Evolutionary conservation across 1,284 basidiomycete species (phyloP), one percentile per base, ranked within the genome.

Genomic region (Melampsora americana): DNA sequence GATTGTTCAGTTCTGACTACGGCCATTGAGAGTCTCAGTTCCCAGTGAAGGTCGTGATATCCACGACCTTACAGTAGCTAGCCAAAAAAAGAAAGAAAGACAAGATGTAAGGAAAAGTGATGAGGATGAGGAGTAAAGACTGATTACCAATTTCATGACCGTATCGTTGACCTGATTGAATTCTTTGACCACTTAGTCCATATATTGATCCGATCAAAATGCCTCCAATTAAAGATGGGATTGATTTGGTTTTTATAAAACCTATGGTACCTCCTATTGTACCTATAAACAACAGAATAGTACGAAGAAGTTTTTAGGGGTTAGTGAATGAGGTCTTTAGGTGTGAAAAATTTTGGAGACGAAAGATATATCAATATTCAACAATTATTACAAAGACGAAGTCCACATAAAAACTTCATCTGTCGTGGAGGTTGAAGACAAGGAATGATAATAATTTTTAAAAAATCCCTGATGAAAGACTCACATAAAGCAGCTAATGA

Each of bases 221-320:
- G 1, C 60, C 60, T 18, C 60, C 60, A 32, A 62, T 35, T 14
- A 62, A 62, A 62, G 60, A 62, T 30, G 60, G 60, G 6, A 62
- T 20, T 12, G 60, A 62, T 62, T 18, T 26, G 9, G 60, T 35
- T 28, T 35, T 28, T 11, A 62, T 30, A 62, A 62, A 62, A 2
- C 60, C 60, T 5, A 62, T 35, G 1, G 26, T 62, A 28, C 60
- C 60, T n/a, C 60, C 60, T 18, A 62, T 18, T 20, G 32, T 18
- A 62, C 60, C 60, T 62, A 28, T 62, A n/a, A 9, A 26, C 6
- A 30, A 35, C n/a, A n/a, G n/a, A n/a, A n/a, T n/a, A n/a, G n/a
- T n/a, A n/a, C n/a, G n/a, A n/a, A n/a, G n/a, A n/a, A n/a, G n/a
- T n/a, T n/a, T n/a, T n/a, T n/a, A n/a, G n/a, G n/a, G n/a, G n/a